phyloP scores from a whole-genome alignment of 805 yeast species.

The Ogataea siamensis region DNA sequence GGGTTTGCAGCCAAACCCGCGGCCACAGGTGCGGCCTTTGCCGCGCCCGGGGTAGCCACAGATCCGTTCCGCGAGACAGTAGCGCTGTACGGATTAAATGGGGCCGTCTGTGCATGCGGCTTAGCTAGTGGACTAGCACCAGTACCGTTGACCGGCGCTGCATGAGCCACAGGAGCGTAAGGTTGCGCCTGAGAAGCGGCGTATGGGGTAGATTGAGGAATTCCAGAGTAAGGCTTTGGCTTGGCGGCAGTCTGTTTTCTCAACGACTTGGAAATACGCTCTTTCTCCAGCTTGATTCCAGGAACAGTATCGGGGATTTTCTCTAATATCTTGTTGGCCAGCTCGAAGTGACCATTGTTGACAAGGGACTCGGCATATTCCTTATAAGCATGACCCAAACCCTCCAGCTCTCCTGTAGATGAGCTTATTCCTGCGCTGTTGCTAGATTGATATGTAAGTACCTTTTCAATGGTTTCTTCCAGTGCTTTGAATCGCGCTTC shows the following conservation, averaged over 20 bases:
- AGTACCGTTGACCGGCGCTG: slow-evolving; percentile 18
- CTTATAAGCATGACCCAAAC: slow-evolving; percentile 58
- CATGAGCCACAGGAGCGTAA: background rate
- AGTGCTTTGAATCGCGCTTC: slow-evolving; percentile 84
- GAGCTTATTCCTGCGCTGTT: slow-evolving; percentile 37
- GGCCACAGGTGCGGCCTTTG: slow-evolving; percentile 8
- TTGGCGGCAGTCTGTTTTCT: slow-evolving; percentile 5
- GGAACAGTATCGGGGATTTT: slow-evolving; percentile 73
- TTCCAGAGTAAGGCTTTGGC: slow-evolving; percentile 10
- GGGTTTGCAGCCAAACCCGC: slow-evolving; percentile 25
- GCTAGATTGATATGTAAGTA: slow-evolving; percentile 67
- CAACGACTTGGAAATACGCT: slow-evolving; percentile 71
- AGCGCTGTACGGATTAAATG: slow-evolving; percentile 20
- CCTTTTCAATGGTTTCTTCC: slow-evolving; percentile 78
- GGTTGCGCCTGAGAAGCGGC: background rate
- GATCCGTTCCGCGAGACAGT: slow-evolving; percentile 7
- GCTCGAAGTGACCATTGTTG: slow-evolving; percentile 76
- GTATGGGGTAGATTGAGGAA: slow-evolving; percentile 2
- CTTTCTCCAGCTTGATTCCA: slow-evolving; percentile 69
- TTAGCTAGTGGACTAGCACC: slow-evolving; percentile 1
- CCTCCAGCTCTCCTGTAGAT: slow-evolving; percentile 44
- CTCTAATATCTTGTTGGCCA: slow-evolving; percentile 69
- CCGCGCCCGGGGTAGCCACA: slow-evolving; percentile 17
- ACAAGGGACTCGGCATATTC: slow-evolving; percentile 83
- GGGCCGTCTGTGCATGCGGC: background rate